A percentile compares a stretch with the other conserved stretches of the same genome.
Conservation (phyloP, 805 yeast genomes). For the Candida ascalaphidarum region DNA sequence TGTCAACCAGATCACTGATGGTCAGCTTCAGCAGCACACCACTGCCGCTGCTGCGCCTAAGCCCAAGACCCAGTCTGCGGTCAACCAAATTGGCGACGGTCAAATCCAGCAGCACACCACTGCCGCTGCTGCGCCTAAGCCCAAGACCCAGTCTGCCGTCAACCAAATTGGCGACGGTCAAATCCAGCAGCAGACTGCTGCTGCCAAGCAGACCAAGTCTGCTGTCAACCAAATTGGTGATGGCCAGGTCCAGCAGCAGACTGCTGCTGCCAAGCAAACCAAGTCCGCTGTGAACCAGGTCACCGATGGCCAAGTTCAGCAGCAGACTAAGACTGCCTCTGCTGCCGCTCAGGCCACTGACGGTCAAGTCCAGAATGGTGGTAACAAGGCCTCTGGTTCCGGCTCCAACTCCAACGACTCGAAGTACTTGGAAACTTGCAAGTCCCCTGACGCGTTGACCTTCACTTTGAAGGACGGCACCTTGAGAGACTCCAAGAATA, state of each 20-base stretch:
- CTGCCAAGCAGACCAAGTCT: constrained; percentile 10
- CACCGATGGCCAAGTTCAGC: constrained; percentile 12
- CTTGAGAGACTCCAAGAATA: constrained; percentile 3
- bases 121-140: constrained; percentile 8
- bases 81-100: constrained; percentile 27
- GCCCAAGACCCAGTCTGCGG: constrained; percentile 11
- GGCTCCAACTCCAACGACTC: not conserved
- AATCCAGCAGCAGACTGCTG: constrained; percentile 20
- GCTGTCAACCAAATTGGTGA: constrained; percentile 36
- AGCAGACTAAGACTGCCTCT: constrained; percentile 14
- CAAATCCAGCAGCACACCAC: constrained; percentile 17
- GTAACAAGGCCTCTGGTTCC: constrained; percentile 1
- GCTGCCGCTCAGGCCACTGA: constrained; percentile 35
- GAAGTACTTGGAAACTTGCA: no score
- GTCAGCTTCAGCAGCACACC: constrained; percentile 23
- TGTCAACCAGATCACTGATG: constrained; percentile 22
- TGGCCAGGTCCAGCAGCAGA: constrained; percentile 19
- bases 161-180: constrained; percentile 27
- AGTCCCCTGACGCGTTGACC: not conserved
- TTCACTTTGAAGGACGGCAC: not conserved
- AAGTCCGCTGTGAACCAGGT: constrained; percentile 9
- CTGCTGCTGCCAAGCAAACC: constrained; percentile 10
- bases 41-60: constrained; percentile 6
- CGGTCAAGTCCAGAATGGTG: constrained; percentile 17
- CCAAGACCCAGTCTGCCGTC: constrained; percentile 11